Evolutionary conservation across 495 filamentous ascomycete species (phyloP).

Genomic region (Lineolata rhizophorae): DNA sequence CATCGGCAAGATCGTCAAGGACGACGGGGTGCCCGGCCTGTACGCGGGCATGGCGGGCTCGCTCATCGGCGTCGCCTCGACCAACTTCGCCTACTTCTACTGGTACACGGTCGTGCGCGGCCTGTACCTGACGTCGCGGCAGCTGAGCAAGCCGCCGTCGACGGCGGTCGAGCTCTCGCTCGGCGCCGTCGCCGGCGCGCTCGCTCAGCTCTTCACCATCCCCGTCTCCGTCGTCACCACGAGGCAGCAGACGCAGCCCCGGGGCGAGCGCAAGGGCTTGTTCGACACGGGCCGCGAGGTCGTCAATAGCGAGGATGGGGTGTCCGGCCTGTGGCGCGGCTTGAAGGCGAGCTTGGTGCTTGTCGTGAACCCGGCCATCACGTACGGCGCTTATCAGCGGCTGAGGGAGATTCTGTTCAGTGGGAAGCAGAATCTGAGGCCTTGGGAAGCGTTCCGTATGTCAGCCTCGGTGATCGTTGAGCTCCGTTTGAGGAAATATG

Average conservation of each 20-base stretch:
- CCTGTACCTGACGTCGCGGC: slow-evolving; percentile 49
- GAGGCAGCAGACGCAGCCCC: slow-evolving; percentile 79
- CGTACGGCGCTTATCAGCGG: slow-evolving; percentile 91
- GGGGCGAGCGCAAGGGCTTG: slow-evolving; percentile 65
- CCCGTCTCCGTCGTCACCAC: slow-evolving; percentile 91
- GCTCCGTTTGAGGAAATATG: background rate
- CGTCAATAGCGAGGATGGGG: slow-evolving; percentile 73
- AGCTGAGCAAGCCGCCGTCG: slow-evolving; percentile 36
- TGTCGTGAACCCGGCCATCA: slow-evolving; percentile 93
- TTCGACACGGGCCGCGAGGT: slow-evolving; percentile 80
- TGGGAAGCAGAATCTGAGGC: slow-evolving; percentile 50
- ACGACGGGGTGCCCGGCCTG: slow-evolving; percentile 62
- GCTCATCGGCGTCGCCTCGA: slow-evolving; percentile 80
- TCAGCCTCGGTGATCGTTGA: slow-evolving; percentile 5
- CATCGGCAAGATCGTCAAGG: slow-evolving; percentile 60
- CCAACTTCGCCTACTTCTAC: slow-evolving; percentile 99
- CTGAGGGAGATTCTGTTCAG: slow-evolving; percentile 62
- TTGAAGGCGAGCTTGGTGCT: slow-evolving; percentile 91
- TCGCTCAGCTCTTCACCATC: slow-evolving; percentile 92
- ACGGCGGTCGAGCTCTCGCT: slow-evolving; percentile 71
- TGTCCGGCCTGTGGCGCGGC: slow-evolving; percentile 77
- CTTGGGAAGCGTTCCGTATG: slow-evolving; percentile 83
- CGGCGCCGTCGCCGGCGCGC: slow-evolving; percentile 70
- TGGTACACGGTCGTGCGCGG: slow-evolving; percentile 86
- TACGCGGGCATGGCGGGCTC: slow-evolving; percentile 78